Evolutionary conservation across 345 rosid genomes (phyloP).

Genomic region (Diplotaxis tenuifolia): DNA sequence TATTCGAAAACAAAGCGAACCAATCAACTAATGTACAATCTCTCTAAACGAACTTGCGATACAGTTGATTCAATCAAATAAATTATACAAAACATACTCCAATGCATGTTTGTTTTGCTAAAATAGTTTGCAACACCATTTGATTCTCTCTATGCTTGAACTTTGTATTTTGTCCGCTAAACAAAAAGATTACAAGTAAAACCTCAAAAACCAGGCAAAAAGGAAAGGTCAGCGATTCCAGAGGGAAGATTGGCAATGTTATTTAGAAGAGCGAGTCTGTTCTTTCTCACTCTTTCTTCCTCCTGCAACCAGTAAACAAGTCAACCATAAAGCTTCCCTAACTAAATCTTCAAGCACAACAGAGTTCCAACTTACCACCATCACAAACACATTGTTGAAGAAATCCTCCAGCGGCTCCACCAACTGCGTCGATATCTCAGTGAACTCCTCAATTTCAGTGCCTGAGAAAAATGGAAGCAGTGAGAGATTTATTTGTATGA

Average conservation of each 20-base stretch:
- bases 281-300: slow-evolving; percentile 63
- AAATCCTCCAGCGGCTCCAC: slow-evolving; percentile 82
- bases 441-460: slow-evolving; percentile 67
- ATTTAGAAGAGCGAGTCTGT: slow-evolving; percentile 76
- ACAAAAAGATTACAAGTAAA: not conserved
- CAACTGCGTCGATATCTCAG: slow-evolving; percentile 61
- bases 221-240: slow-evolving; percentile 73
- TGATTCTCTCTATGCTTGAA: not conserved
- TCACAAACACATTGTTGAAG: slow-evolving; percentile 84
- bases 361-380: slow-evolving; percentile 74
- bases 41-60: not conserved
- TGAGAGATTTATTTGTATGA: not conserved
- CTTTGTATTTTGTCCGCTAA: not conserved
- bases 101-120: not conserved
- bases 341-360: not conserved
- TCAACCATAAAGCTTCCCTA: not conserved
- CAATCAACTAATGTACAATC: not conserved
- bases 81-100: not conserved
- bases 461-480: slow-evolving; percentile 42
- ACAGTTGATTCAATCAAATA: not conserved
- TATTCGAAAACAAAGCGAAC: too few relatives aligned
- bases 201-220: slow-evolving; percentile 76
- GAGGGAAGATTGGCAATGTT: slow-evolving; percentile 71
- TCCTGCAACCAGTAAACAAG: slow-evolving; percentile 48
- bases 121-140: not conserved